Evolutionary conservation across 2,329 filamentous ascomycete species (phyloP).

Genomic region (Sporothrix pallida): DNA sequence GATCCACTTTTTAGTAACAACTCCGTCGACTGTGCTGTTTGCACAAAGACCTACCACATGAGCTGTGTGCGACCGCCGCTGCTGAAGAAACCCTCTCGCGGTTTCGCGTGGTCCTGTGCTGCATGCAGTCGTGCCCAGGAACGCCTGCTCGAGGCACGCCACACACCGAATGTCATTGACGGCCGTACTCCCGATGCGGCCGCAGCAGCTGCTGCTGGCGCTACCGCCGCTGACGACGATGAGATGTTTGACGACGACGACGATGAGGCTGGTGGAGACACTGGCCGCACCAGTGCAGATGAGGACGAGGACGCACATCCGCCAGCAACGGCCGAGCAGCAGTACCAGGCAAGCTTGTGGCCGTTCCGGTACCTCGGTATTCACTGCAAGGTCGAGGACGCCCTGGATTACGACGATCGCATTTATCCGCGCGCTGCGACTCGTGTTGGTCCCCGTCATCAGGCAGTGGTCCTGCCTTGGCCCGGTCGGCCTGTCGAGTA

Average conservation of each 20-base stretch:
- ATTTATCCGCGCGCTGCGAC: conserved; percentile 97
- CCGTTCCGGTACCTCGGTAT: conserved; percentile 94
- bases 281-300: conserved; percentile 68
- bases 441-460: conserved; percentile 86
- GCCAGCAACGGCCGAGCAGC: conserved; percentile 78
- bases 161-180: conserved; percentile 75
- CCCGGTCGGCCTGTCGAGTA: conserved; percentile 86
- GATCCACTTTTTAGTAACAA: conserved; percentile 67
- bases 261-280: conserved; percentile 68
- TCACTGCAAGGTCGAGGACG: conserved; percentile 94
- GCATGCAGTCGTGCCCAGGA: conserved; percentile 96
- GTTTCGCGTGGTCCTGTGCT: conserved; percentile 97
- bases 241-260: conserved; percentile 73
- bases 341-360: conserved; percentile 93
- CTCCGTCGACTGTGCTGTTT: conserved; percentile 96
- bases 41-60: conserved; percentile 96
- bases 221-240: conserved; percentile 68
- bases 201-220: background rate
- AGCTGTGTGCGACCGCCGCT: conserved; percentile 91
- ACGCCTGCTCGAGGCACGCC: conserved; percentile 84
- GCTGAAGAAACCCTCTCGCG: conserved; percentile 93
- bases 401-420: conserved; percentile 93
- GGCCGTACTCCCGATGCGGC: conserved; percentile 62
- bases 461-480: conserved; percentile 86
- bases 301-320: conserved; percentile 62